Conservation (phyloP, 2,329 filamentous ascomycete genomes). For the Meredithiella fracta region DNA sequence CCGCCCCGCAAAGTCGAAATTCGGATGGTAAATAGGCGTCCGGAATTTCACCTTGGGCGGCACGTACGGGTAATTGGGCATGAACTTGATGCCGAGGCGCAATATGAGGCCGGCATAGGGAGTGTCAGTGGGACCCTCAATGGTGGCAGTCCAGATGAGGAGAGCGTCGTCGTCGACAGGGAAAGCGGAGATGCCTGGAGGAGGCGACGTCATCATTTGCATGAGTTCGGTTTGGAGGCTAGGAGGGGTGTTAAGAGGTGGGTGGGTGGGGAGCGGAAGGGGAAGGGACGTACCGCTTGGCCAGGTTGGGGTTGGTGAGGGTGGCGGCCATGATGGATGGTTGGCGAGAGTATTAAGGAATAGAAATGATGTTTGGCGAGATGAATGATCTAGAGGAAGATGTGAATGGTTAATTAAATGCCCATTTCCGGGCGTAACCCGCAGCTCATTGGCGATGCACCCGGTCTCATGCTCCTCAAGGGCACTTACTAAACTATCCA, state of each 20-base stretch:
- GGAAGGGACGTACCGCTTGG: constrained; percentile 46
- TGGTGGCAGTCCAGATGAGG: constrained; percentile 84
- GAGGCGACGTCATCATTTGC: constrained; percentile 92
- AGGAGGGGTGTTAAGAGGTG: not conserved
- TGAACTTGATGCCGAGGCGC: constrained; percentile 85
- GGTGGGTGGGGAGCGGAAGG: constrained; percentile 4
- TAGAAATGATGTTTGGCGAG: not conserved
- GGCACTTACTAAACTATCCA: too few species aligned
- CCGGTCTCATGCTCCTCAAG: too few species aligned
- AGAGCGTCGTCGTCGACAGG: constrained; percentile 80
- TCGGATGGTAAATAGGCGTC: constrained; percentile 97
- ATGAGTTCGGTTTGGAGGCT: constrained; percentile 96
- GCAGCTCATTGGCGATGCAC: too few species aligned
- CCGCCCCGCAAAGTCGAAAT: constrained; percentile 90
- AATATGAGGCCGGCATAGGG: constrained; percentile 78
- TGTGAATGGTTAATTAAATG: too few species aligned
- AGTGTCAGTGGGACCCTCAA: constrained; percentile 77
- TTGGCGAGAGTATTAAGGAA: not conserved
- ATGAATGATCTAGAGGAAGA: not conserved
- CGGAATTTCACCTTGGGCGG: constrained; percentile 89
- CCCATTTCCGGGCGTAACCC: too few species aligned
- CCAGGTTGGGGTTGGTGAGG: constrained; percentile 31
- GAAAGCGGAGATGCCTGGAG: constrained; percentile 88
- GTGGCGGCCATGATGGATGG: not conserved
- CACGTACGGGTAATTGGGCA: constrained; percentile 80